A percentile compares a stretch with the other conserved stretches of the same genome.
Evolutionary conservation across 2,329 filamentous ascomycete genomes (phyloP).

Genomic region (Ilyonectria destructans): DNA sequence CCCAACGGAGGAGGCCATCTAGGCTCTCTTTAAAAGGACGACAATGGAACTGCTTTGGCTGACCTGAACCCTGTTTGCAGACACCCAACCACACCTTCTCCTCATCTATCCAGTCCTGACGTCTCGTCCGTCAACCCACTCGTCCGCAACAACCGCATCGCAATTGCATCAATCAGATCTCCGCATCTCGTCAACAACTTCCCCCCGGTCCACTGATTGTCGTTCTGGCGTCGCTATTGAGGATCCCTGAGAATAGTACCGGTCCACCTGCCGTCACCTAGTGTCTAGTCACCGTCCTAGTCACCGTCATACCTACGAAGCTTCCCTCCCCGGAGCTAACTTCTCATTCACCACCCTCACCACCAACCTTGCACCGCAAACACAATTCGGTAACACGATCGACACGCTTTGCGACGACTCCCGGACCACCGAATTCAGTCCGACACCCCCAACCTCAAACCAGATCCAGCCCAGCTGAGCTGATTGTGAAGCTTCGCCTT

Average conservation of each 20-base stretch:
- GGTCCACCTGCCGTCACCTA: conserved; percentile 45
- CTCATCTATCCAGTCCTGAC: conserved; percentile 26
- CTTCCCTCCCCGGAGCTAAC: conserved; percentile 16
- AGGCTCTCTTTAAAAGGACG: conserved; percentile 13
- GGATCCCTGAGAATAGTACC: conserved; percentile 43
- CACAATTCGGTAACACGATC: conserved; percentile 20
- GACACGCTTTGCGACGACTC: conserved; percentile 16
- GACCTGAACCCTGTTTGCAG: conserved; percentile 34
- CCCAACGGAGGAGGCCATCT: conserved; percentile 10
- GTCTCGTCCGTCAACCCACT: conserved; percentile 22
- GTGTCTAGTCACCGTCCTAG: neutral
- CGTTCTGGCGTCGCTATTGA: conserved; percentile 51
- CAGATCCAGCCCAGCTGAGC: conserved; percentile 30
- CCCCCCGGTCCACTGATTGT: conserved; percentile 29
- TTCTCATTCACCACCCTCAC: conserved; percentile 12
- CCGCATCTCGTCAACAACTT: conserved; percentile 24
- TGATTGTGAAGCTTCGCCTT: conserved; percentile 44
- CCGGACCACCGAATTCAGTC: conserved; percentile 23
- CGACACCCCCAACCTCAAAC: conserved; percentile 6
- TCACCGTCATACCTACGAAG: conserved; percentile 18
- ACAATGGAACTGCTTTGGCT: conserved; percentile 25
- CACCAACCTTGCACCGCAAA: conserved; percentile 15
- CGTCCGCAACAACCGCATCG: conserved; percentile 38
- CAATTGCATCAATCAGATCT: conserved; percentile 39
- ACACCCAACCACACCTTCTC: conserved; percentile 34